Evolutionary conservation across 345 rosid species (phyloP).

Genomic region (Anastatica hierochuntica): DNA sequence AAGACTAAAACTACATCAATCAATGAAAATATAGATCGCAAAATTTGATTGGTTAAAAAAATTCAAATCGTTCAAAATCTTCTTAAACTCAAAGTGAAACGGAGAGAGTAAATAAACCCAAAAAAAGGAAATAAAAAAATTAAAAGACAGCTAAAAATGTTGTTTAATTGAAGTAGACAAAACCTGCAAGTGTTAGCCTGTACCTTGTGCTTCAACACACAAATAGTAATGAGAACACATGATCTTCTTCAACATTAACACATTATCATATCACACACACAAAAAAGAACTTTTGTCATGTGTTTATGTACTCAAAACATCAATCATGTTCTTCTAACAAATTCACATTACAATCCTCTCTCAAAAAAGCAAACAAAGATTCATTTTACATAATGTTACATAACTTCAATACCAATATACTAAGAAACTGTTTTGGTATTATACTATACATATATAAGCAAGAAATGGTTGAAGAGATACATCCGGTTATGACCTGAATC

Average conservation of each 20-base stretch:
- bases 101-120: no score
- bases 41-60: no score
- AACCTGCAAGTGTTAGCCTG: constrained; percentile 5
- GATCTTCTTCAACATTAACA: constrained; percentile 1
- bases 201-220: constrained; percentile 6
- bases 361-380: not conserved
- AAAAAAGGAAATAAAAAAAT: not conserved
- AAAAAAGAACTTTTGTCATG: constrained; percentile 2
- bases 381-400: not conserved
- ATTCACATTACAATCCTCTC: no score
- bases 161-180: not conserved
- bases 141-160: not conserved
- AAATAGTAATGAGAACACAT: constrained; percentile 6
- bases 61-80: no score
- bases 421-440: not conserved
- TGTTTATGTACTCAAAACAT: not conserved
- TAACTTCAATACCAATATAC: constrained; percentile 3
- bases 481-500: constrained; percentile 13
- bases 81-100: no score
- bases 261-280: constrained; percentile 10
- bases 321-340: constrained; percentile 12
- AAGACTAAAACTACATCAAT: no score
- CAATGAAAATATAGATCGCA: no score
- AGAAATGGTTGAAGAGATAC: constrained; percentile 1
- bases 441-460: not conserved